Evolutionary conservation across 1,284 basidiomycete genomes (phyloP), one percentile per base, ranked within the genome.

Genomic region (Cystobasidium pallidum): DNA sequence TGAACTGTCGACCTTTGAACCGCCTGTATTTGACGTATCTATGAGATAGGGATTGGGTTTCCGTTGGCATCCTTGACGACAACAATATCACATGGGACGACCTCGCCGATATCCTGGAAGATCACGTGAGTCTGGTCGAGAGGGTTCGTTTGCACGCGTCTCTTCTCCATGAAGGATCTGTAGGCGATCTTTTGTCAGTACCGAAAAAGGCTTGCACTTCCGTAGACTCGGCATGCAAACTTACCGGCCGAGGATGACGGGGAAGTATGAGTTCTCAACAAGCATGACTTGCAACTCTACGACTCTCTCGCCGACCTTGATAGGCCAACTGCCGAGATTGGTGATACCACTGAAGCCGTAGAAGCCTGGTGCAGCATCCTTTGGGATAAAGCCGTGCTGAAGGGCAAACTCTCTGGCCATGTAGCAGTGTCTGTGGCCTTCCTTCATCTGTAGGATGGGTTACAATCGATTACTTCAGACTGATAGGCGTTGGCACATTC

Each of bases 101-200:
- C 89, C 83, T 99, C 95, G n/a, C 92, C 92, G 1, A 89, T 93
- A 81, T 98, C 95, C 83, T 94, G 87, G 79, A 95, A 98, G 1
- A 92, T 87, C 32, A 99, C 89, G 54, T 80, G 76, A 15, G 95
- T 98, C 68, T 89, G 89, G 81, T 99, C 95, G 45, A 89, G 83
- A 0, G 88, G 84, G 78, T 91, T 91, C 28, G 87, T 88, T 80
- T 88, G 74, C 76, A 99, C 88, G 76, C 90, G 89, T 77, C 95
- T 86, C 79, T 88, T 88, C 82, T 99, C 96, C 81, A 94, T 90
- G 84, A 98, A 99, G 36, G 91, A 89, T 26, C 78, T 77, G 47
- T 32, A 49, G 7, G 36, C n/a, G 21, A 34, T 24, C 7, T n/a
- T 0, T 28, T 21, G 21, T 62, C 21, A 57, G 43, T 17, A 7